These are phyloP conservation scores for Castanea mollissima DNA, from an alignment of 306 rosid species.

Conservation along the genomic window DNA sequence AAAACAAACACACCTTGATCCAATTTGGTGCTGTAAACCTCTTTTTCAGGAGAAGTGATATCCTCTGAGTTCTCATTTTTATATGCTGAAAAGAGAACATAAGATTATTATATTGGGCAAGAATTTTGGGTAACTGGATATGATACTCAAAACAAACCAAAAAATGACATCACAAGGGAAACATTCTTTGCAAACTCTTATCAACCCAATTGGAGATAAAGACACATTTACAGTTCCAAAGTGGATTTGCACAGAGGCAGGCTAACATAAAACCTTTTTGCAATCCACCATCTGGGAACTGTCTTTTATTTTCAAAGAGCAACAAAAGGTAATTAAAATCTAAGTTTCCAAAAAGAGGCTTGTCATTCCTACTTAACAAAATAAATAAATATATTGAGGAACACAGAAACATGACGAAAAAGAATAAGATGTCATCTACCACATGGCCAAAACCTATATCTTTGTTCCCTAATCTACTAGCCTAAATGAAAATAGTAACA, in stretches of 20 bases:
- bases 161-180: constrained; percentile 14
- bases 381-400: neutral
- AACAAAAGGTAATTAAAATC: neutral
- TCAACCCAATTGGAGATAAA: neutral
- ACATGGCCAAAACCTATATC: neutral
- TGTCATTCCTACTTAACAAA: too few relatives aligned
- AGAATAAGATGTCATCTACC: neutral
- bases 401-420: neutral
- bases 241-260: constrained; percentile 7
- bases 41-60: constrained; percentile 80
- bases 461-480: neutral
- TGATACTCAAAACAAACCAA: neutral
- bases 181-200: neutral
- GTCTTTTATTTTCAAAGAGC: neutral
- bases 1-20: constrained; percentile 67
- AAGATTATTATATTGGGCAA: neutral
- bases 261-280: constrained; percentile 11
- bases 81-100: constrained; percentile 62
- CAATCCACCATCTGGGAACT: neutral
- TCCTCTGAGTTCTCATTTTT: constrained; percentile 75
- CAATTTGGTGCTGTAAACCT: constrained; percentile 90
- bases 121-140: neutral
- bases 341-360: too few relatives aligned
- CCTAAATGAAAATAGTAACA: neutral
- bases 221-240: constrained; percentile 2